A percentile compares a stretch with the other conserved stretches of the same genome.
phyloP scores from a whole-genome alignment of 2,329 filamentous ascomycete species.

The Exophiala oligosperma region DNA sequence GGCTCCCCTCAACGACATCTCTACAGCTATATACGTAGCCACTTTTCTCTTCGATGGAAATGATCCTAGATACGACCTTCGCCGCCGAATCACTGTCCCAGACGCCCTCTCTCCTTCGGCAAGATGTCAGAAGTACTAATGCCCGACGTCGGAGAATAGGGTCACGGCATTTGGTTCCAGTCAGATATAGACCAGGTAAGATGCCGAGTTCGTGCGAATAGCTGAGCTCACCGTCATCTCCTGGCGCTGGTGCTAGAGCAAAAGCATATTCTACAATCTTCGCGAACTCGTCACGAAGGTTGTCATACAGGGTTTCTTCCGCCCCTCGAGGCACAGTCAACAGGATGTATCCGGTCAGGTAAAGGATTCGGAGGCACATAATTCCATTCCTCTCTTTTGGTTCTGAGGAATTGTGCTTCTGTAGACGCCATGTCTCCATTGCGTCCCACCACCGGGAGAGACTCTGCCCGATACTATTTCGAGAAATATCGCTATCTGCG shows the following conservation, averaged over 20 bases:
- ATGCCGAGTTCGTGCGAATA: conserved; percentile 5
- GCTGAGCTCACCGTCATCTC: not conserved
- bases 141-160: conserved; percentile 19
- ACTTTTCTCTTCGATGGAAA: not conserved
- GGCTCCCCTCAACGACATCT: too few species aligned
- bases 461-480: not conserved
- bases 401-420: not conserved
- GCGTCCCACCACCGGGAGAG: not conserved
- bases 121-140: not conserved
- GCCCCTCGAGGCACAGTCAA: not conserved
- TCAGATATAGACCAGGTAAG: conserved; percentile 14
- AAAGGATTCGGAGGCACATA: not conserved
- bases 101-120: not conserved
- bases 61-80: not conserved
- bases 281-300: not conserved
- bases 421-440: not conserved
- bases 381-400: not conserved
- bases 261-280: not conserved
- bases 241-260: not conserved
- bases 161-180: conserved; percentile 16
- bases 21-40: too few species aligned
- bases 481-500: not conserved
- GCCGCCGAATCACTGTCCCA: not conserved
- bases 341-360: not conserved
- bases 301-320: conserved; percentile 6